Conservation (phyloP, 2,329 filamentous ascomycete genomes). For the Ceratocystis papillata region DNA sequence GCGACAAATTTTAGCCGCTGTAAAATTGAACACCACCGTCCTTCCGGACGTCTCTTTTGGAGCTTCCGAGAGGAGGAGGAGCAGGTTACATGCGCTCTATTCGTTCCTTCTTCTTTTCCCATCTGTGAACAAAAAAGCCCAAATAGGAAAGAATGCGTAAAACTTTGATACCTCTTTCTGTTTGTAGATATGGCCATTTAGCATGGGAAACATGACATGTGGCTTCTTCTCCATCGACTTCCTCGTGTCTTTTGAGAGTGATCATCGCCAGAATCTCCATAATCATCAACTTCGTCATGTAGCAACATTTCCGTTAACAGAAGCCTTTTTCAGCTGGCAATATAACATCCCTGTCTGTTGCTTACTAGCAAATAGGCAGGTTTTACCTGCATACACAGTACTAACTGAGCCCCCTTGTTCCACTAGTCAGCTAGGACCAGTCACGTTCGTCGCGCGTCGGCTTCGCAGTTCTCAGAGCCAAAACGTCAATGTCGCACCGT, state of each 20-base stretch:
- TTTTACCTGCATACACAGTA: too few relatives aligned
- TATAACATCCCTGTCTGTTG: conserved; percentile 4
- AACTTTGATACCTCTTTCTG: neutral
- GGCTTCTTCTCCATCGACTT: neutral
- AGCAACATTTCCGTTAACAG: neutral
- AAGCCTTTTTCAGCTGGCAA: conserved; percentile 2
- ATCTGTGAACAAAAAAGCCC: neutral
- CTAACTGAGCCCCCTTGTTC: neutral
- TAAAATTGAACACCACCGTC: neutral
- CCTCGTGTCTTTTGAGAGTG: too few relatives aligned
- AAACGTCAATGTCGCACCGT: conserved; percentile 4
- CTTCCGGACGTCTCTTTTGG: neutral
- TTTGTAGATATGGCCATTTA: neutral
- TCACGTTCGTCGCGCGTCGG: conserved; percentile 8
- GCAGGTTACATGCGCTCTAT: too few relatives aligned
- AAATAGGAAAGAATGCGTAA: neutral
- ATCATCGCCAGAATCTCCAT: neutral
- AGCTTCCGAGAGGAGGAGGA: too few relatives aligned
- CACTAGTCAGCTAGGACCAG: conserved; percentile 2
- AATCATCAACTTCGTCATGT: neutral
- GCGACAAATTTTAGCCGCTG: neutral
- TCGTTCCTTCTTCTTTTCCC: too few relatives aligned
- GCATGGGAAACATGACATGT: neutral
- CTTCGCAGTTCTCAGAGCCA: neutral
- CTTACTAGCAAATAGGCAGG: neutral